Conservation (phyloP, 1,284 basidiomycete genomes). For the Cryptococcus wingfieldii region DNA sequence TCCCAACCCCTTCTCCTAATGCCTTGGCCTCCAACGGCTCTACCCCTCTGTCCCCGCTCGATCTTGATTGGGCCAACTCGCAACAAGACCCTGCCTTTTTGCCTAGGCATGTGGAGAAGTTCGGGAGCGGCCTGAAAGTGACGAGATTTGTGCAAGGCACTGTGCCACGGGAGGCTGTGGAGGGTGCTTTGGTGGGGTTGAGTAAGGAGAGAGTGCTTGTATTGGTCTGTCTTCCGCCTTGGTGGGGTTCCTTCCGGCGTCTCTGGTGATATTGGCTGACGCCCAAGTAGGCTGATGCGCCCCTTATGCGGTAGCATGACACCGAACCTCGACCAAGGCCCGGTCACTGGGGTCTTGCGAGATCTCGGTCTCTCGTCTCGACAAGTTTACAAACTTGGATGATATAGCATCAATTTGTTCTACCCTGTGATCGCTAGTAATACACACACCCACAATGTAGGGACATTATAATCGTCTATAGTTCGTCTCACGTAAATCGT, state of each 20-base stretch:
- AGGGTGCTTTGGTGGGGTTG: constrained; percentile 9
- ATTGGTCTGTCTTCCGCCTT: constrained; percentile 40
- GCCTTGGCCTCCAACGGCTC: neutral
- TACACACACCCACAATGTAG: too few species aligned
- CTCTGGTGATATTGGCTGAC: neutral
- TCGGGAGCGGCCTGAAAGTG: constrained; percentile 12
- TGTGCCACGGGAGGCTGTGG: constrained; percentile 2
- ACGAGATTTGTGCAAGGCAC: constrained; percentile 11
- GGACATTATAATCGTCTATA: neutral
- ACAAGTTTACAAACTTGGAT: constrained; percentile 44
- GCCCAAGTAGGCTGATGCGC: constrained; percentile 28
- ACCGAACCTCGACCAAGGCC: constrained; percentile 37
- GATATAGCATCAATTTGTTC: neutral
- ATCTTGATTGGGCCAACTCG: constrained; percentile 6
- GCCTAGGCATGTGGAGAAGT: constrained; percentile 19
- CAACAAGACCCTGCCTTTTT: constrained; percentile 12
- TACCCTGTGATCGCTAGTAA: too few species aligned
- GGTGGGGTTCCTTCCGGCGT: constrained; percentile 19
- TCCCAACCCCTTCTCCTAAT: constrained; percentile 10
- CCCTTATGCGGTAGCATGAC: constrained; percentile 40
- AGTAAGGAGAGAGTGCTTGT: constrained; percentile 24
- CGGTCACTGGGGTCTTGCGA: constrained; percentile 31
- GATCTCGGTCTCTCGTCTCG: constrained; percentile 33
- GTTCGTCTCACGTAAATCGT: neutral
- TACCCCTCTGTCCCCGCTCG: neutral